Evolutionary conservation across 176 grass and related monocot species (phyloP).

Genomic region (Triticum dicoccoides): DNA sequence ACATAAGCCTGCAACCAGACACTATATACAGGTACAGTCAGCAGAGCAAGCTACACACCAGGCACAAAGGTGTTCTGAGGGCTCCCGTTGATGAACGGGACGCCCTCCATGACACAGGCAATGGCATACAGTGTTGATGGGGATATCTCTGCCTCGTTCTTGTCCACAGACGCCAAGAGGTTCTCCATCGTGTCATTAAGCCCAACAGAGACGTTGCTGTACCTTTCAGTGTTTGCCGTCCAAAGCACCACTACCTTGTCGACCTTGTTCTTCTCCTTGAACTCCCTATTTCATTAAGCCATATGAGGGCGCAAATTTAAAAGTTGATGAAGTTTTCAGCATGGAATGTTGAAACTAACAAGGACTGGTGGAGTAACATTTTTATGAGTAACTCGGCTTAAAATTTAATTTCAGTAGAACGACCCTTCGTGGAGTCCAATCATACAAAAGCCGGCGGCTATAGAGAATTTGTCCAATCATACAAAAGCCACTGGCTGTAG

Average conservation of each 20-base stretch:
- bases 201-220: conserved; percentile 70
- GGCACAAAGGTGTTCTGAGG: conserved; percentile 99
- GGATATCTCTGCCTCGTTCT: conserved; percentile 77
- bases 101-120: conserved; percentile 79
- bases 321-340: neutral
- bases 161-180: conserved; percentile 74
- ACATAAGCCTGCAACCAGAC: neutral
- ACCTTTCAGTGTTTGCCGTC: conserved; percentile 97
- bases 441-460: neutral
- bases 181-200: conserved; percentile 89
- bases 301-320: neutral
- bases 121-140: conserved; percentile 83
- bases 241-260: conserved; percentile 93
- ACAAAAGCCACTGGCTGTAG: too few species aligned
- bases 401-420: neutral
- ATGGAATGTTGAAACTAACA: neutral
- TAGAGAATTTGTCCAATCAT: neutral
- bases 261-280: conserved; percentile 91
- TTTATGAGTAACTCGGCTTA: neutral
- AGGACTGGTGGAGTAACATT: neutral
- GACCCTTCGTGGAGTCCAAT: neutral
- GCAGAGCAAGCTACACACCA: conserved; percentile 37
- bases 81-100: conserved; percentile 94
- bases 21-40: neutral
- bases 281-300: conserved; percentile 60